Evolutionary conservation across 1,139 yeast genomes (phyloP).

Genomic region (Pichia terricola): DNA sequence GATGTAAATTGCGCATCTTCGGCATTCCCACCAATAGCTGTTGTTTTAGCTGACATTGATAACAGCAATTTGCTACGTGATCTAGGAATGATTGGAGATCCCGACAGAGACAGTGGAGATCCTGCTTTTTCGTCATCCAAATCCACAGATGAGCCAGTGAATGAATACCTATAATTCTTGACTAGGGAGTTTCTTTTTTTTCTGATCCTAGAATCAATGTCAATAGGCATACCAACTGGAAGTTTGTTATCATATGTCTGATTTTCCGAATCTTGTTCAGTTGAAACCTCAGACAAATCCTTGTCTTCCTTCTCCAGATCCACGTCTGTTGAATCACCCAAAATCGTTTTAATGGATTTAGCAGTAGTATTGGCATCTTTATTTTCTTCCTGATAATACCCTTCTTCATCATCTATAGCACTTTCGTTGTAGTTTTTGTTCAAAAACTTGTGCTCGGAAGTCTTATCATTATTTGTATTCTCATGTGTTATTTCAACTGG

Average conservation of each 20-base stretch:
- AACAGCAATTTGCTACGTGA: slow-evolving; percentile 11
- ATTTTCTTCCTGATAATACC: background rate
- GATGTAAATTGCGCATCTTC: background rate
- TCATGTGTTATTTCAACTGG: background rate
- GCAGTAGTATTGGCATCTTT: background rate
- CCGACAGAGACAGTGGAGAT: slow-evolving; percentile 14
- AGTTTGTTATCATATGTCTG: background rate
- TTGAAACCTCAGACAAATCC: background rate
- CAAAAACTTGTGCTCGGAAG: background rate
- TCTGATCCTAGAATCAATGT: background rate
- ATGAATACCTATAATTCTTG: slow-evolving; percentile 19
- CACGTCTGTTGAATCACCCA: background rate
- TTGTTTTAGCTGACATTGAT: slow-evolving; percentile 7
- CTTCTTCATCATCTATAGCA: background rate
- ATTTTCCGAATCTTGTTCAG: background rate
- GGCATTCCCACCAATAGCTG: background rate
- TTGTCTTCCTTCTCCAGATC: background rate
- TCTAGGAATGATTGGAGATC: slow-evolving; percentile 14
- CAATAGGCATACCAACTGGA: slow-evolving; percentile 1
- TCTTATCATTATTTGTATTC: background rate
- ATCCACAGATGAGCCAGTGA: slow-evolving; percentile 24
- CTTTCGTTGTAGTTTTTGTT: background rate
- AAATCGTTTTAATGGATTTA: background rate
- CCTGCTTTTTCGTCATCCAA: slow-evolving; percentile 23
- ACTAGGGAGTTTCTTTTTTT: slow-evolving; percentile 5